Evolutionary conservation across 148 eudicot species (phyloP).

Genomic region (Heliosperma pusillum): DNA sequence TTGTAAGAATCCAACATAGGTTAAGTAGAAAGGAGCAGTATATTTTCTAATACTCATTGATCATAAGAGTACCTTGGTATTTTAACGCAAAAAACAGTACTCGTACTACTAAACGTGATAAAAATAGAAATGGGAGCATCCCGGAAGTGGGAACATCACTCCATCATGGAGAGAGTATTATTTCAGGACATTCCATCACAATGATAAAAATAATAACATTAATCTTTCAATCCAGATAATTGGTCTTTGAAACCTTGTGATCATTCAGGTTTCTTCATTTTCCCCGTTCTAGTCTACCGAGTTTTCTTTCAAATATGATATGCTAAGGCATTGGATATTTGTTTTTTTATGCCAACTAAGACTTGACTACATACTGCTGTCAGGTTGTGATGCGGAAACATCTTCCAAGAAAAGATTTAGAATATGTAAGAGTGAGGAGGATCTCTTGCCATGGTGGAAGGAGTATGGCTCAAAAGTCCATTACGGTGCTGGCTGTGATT

Average conservation of each 20-base stretch:
- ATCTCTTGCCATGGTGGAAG: slow-evolving; percentile 35
- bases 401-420: slow-evolving; percentile 28
- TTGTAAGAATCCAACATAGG: background rate
- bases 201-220: background rate
- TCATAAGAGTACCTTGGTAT: background rate
- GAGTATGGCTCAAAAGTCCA: slow-evolving; percentile 46
- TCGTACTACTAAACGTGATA: background rate
- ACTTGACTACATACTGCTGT: background rate
- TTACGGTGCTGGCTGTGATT: slow-evolving; percentile 62
- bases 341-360: background rate
- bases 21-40: background rate
- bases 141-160: background rate
- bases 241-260: background rate
- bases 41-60: background rate
- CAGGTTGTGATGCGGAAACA: slow-evolving; percentile 36
- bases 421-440: slow-evolving; percentile 25
- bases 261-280: background rate
- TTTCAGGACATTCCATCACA: background rate
- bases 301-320: background rate
- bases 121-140: background rate
- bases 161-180: background rate
- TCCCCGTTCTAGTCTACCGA: background rate
- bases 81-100: too few relatives aligned
- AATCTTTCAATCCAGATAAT: background rate
- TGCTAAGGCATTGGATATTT: background rate